Evolutionary conservation across 2,329 filamentous ascomycete species (phyloP).

Genomic region (Colletotrichum destructivum): DNA sequence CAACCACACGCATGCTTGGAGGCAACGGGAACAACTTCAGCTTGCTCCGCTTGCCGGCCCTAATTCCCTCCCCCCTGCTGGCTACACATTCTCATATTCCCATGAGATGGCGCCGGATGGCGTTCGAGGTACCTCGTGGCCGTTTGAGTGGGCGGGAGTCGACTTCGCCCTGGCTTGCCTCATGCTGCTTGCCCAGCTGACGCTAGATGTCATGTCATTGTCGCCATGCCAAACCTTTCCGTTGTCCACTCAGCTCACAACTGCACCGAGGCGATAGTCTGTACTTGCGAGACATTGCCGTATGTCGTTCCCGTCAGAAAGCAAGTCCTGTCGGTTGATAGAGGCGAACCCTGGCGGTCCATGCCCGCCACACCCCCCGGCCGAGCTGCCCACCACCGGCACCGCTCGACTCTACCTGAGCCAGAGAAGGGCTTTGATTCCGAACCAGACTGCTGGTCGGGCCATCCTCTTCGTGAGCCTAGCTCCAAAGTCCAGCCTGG

Average conservation of each 20-base stretch:
- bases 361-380: conserved; percentile 20
- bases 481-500: conserved; percentile 32
- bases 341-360: conserved; percentile 19
- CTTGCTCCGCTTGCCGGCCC: conserved; percentile 8
- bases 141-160: conserved; percentile 23
- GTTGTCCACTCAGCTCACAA: conserved; percentile 25
- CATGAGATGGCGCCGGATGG: conserved; percentile 17
- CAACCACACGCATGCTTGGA: conserved; percentile 29
- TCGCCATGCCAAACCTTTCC: conserved; percentile 13
- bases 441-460: conserved; percentile 33
- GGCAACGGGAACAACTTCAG: conserved; percentile 13
- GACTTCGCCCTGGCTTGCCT: conserved; percentile 18
- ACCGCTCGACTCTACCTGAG: conserved; percentile 23
- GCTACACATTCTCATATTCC: not conserved
- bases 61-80: conserved; percentile 14
- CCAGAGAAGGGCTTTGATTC: conserved; percentile 36
- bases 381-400: conserved; percentile 7
- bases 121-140: conserved; percentile 38
- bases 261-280: conserved; percentile 39
- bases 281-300: conserved; percentile 35
- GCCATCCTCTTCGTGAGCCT: conserved; percentile 38
- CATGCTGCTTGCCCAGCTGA: conserved; percentile 31
- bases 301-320: conserved; percentile 25
- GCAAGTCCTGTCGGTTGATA: conserved; percentile 22
- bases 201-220: conserved; percentile 25